These are phyloP conservation scores for Inga leiocalycina DNA, from an alignment of 306 rosid genomes.

Conservation along the genomic window DNA sequence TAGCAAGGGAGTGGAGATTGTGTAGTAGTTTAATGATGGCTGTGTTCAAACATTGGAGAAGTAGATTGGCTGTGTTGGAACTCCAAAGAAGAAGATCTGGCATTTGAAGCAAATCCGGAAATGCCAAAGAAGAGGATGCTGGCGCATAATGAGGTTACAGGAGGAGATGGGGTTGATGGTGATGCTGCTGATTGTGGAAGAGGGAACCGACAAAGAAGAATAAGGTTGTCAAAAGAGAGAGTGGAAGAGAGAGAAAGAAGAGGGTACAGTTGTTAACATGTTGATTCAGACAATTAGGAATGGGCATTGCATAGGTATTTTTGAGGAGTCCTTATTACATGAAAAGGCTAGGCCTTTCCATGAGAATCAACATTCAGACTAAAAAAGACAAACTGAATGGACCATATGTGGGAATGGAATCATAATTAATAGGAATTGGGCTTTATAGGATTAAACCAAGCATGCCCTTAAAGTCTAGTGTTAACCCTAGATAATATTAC, in stretches of 20 bases:
- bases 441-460: background rate
- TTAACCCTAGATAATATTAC: background rate
- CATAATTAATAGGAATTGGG: background rate
- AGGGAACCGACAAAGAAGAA: background rate
- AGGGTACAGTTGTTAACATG: background rate
- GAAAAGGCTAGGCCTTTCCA: background rate
- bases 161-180: background rate
- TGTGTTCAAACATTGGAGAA: background rate
- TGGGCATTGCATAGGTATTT: background rate
- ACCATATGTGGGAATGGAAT: background rate
- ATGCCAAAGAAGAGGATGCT: background rate
- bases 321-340: background rate
- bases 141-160: background rate
- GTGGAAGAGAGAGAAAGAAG: background rate
- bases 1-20: background rate
- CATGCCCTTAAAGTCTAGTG: background rate
- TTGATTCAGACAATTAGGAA: background rate
- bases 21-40: background rate
- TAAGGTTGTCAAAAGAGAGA: background rate
- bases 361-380: background rate
- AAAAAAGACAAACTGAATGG: background rate
- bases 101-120: background rate
- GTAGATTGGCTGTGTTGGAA: background rate
- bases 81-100: background rate
- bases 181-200: background rate